Percentiles rank a stretch among this genome's conserved stretches.
These are phyloP conservation scores for Trametes coccinea DNA, from an alignment of 768 basidiomycete genomes.

Conservation along the genomic window DNA sequence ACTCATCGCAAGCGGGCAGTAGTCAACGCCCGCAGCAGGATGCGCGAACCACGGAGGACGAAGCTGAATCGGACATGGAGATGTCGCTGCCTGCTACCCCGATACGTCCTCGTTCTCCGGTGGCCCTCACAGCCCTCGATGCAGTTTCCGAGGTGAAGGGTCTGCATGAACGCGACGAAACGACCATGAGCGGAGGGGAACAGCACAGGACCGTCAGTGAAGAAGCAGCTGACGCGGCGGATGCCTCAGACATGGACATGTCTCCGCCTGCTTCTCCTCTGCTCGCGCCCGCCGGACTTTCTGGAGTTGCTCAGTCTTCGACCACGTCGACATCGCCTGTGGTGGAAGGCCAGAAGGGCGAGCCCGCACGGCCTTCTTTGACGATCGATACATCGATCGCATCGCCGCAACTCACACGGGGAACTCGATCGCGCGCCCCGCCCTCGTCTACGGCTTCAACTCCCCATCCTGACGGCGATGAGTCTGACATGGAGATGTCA, in stretches of 20 bases:
- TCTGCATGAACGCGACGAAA: neutral
- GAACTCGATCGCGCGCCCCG: neutral
- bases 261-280: conserved; percentile 19
- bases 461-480: conserved; percentile 6
- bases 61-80: conserved; percentile 23
- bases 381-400: conserved; percentile 13
- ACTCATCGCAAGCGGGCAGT: neutral
- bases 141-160: conserved; percentile 8
- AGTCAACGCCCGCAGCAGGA: neutral
- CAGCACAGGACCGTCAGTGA: conserved; percentile 3
- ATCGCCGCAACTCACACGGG: conserved; percentile 3
- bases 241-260: conserved; percentile 22
- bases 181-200: neutral
- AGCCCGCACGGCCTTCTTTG: conserved; percentile 8
- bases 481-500: conserved; percentile 22
- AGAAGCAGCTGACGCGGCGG: neutral
- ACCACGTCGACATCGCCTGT: neutral
- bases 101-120: neutral
- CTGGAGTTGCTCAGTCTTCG: neutral
- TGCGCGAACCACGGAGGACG: neutral
- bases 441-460: conserved; percentile 4
- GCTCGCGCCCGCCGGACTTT: neutral
- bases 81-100: conserved; percentile 19
- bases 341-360: neutral
- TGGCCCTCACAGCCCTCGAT: neutral